A percentile compares a stretch with the other conserved stretches of the same genome.
phyloP scores from a whole-genome alignment of 352 stramenopile genomes.

The Pythium grandisporangium region DNA sequence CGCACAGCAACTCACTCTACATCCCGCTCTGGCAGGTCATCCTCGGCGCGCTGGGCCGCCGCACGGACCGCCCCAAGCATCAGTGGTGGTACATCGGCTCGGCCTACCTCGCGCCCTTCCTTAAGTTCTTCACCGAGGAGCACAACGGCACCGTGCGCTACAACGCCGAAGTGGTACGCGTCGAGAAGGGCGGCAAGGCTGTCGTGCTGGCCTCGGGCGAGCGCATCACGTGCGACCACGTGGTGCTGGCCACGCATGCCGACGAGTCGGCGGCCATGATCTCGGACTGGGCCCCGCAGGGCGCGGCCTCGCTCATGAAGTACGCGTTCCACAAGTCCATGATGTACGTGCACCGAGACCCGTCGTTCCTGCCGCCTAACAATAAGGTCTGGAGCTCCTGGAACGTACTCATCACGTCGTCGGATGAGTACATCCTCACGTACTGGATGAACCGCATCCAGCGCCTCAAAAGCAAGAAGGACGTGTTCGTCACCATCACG shows the following conservation, averaged over 20 bases:
- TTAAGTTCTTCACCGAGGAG: slow-evolving; percentile 79
- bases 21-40: slow-evolving; percentile 83
- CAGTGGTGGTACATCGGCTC: slow-evolving; percentile 83
- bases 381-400: slow-evolving; percentile 79
- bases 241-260: slow-evolving; percentile 75
- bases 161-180: slow-evolving; percentile 49
- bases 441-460: slow-evolving; percentile 90
- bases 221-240: slow-evolving; percentile 76
- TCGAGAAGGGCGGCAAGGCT: slow-evolving; percentile 73
- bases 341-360: slow-evolving; percentile 82
- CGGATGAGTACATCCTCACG: slow-evolving; percentile 81
- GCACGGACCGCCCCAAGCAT: slow-evolving; percentile 74
- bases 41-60: slow-evolving; percentile 55
- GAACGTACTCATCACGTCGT: slow-evolving; percentile 81
- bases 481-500: slow-evolving; percentile 85
- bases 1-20: slow-evolving; percentile 82
- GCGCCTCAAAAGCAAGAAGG: slow-evolving; percentile 75
- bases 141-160: slow-evolving; percentile 74
- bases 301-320: slow-evolving; percentile 61
- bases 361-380: slow-evolving; percentile 55
- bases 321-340: slow-evolving; percentile 85
- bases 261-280: slow-evolving; percentile 73
- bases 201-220: slow-evolving; percentile 65
- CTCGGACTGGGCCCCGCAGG: slow-evolving; percentile 53
- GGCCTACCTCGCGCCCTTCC: slow-evolving; percentile 75